Percentiles rank a stretch among this genome's conserved stretches.
These are phyloP conservation scores for Phialemoniopsis sp. DNA, from an alignment of 2,329 filamentous ascomycete species.

Conservation along the genomic window DNA sequence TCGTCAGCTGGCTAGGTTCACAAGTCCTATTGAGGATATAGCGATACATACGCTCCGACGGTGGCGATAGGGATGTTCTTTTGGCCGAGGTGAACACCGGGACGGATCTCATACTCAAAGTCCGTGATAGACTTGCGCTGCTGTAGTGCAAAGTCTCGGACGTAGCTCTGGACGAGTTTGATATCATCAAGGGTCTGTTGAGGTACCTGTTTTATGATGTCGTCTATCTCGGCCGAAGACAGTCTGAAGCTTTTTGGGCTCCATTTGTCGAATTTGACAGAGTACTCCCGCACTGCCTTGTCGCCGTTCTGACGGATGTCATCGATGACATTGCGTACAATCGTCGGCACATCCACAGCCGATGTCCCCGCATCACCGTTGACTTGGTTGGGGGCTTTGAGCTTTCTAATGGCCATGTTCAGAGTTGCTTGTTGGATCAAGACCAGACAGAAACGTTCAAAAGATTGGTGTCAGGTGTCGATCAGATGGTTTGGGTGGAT, in stretches of 20 bases:
- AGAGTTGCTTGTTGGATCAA: too few relatives aligned
- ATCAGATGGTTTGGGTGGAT: too few relatives aligned
- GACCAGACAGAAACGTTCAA: too few relatives aligned
- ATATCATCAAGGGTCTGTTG: slow-evolving; percentile 34
- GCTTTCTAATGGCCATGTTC: too few relatives aligned
- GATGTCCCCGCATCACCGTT: not conserved
- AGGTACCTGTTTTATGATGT: slow-evolving; percentile 36
- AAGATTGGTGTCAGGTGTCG: too few relatives aligned
- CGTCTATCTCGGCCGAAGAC: slow-evolving; percentile 35
- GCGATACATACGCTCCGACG: slow-evolving; percentile 43
- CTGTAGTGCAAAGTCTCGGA: slow-evolving; percentile 41
- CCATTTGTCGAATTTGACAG: slow-evolving; percentile 51
- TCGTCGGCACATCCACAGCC: slow-evolving; percentile 23
- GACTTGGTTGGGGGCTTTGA: not conserved
- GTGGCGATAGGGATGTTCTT: slow-evolving; percentile 41
- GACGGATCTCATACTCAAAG: slow-evolving; percentile 46
- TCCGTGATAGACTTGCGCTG: slow-evolving; percentile 40
- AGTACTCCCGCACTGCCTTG: slow-evolving; percentile 40
- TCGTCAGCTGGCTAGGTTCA: too few relatives aligned
- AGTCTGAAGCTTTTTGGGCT: slow-evolving; percentile 42
- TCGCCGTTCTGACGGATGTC: slow-evolving; percentile 42
- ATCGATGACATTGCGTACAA: slow-evolving; percentile 43
- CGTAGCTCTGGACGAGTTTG: slow-evolving; percentile 41
- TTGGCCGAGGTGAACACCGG: slow-evolving; percentile 46
- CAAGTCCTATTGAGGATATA: too few relatives aligned